A percentile compares a stretch with the other conserved stretches of the same genome.
These are phyloP conservation scores for Pseudonectria buxi DNA, from an alignment of 2,329 filamentous ascomycete genomes.

Conservation along the genomic window DNA sequence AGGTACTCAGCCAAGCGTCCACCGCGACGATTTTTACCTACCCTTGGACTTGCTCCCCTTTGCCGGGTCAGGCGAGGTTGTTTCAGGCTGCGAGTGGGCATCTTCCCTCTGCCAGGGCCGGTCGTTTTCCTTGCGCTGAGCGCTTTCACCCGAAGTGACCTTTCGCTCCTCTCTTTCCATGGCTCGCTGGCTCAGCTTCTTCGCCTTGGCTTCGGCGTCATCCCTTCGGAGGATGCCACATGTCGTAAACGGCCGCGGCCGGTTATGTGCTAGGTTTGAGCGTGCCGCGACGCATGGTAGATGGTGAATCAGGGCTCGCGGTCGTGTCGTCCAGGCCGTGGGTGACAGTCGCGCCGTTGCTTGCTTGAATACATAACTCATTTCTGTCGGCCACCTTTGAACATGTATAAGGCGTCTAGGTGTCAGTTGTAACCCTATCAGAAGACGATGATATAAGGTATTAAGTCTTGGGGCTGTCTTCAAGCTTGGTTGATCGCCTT, in stretches of 20 bases:
- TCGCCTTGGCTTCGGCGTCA: constrained; percentile 1
- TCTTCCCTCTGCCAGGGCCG: constrained; percentile 20
- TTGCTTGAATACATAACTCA: constrained; percentile 15
- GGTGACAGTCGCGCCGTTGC: constrained; percentile 12
- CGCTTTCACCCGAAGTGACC: constrained; percentile 17
- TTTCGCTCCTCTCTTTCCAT: constrained; percentile 15
- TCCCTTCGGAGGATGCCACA: constrained; percentile 7
- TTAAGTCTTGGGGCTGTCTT: neutral
- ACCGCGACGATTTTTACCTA: constrained; percentile 2
- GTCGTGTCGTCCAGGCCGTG: constrained; percentile 1
- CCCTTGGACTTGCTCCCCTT: constrained; percentile 17
- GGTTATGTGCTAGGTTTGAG: neutral
- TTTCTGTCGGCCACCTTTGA: constrained; percentile 1
- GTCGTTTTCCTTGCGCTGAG: constrained; percentile 20
- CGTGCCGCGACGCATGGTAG: neutral
- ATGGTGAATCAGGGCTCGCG: neutral
- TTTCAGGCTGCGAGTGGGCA: constrained; percentile 9
- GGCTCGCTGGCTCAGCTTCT: constrained; percentile 14
- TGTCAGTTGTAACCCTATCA: too few relatives aligned
- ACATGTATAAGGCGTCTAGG: neutral
- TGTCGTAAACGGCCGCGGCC: constrained; percentile 1
- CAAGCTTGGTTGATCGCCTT: too few relatives aligned
- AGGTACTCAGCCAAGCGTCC: too few relatives aligned
- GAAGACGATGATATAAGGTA: neutral
- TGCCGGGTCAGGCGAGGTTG: constrained; percentile 10